Conservation (phyloP, 352 stramenopile genomes). For the Pythium dissotocum region DNA sequence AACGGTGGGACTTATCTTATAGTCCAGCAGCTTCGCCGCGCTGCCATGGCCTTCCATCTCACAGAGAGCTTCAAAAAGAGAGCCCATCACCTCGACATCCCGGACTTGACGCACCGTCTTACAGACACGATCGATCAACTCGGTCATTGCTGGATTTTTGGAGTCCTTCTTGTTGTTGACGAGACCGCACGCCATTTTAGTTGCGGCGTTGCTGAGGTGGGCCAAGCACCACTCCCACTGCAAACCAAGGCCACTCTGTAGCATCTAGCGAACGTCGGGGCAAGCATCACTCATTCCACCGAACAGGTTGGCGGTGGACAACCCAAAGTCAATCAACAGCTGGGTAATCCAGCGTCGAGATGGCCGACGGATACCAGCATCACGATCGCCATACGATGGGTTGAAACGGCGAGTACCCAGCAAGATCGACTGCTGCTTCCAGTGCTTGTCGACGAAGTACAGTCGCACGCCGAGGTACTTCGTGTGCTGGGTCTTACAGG, state of each 20-base stretch:
- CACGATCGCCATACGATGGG: slow-evolving; percentile 1
- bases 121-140: background rate
- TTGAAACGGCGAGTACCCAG: slow-evolving; percentile 8
- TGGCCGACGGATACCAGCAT: background rate
- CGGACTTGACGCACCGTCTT: slow-evolving; percentile 6
- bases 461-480: slow-evolving; percentile 13
- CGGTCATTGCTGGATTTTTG: slow-evolving; percentile 15
- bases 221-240: slow-evolving; percentile 14
- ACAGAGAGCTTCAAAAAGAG: slow-evolving; percentile 8
- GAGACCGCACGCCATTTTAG: slow-evolving; percentile 2
- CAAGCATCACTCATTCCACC: background rate
- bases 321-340: slow-evolving; percentile 6
- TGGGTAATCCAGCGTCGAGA: slow-evolving; percentile 4
- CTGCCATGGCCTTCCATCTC: background rate
- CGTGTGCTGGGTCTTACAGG: slow-evolving; percentile 2
- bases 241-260: background rate
- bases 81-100: slow-evolving; percentile 6
- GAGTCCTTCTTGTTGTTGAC: slow-evolving; percentile 11
- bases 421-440: slow-evolving; percentile 3
- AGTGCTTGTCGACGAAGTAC: slow-evolving; percentile 14
- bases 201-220: slow-evolving; percentile 11
- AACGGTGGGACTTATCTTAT: slow-evolving; percentile 15
- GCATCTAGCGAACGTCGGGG: slow-evolving; percentile 5
- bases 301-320: background rate
- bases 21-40: slow-evolving; percentile 3